Evolutionary conservation across 2,329 filamentous ascomycete genomes (phyloP).

Genomic region (Pseudocercospora fijiensis): DNA sequence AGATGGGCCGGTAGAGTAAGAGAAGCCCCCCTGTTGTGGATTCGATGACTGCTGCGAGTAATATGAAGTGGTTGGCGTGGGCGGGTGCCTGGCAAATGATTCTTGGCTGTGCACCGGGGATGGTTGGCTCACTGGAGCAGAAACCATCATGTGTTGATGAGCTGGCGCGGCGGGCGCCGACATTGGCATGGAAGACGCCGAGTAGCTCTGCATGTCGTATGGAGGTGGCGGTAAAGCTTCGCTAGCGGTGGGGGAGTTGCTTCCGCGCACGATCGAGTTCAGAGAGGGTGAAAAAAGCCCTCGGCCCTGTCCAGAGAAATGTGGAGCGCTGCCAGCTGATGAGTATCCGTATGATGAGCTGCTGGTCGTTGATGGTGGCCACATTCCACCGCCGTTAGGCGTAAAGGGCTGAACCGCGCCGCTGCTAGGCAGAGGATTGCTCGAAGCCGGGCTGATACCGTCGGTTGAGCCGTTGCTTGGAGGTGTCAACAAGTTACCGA

Average conservation of each 20-base stretch:
- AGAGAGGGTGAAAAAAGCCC: conserved; percentile 60
- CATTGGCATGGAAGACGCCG: conserved; percentile 55
- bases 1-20: conserved; percentile 52
- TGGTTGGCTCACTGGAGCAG: conserved; percentile 38
- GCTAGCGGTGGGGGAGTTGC: conserved; percentile 59
- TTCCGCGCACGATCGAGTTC: conserved; percentile 53
- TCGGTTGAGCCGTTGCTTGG: conserved; percentile 61
- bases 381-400: conserved; percentile 60
- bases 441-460: conserved; percentile 61
- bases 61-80: conserved; percentile 64
- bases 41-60: conserved; percentile 55
- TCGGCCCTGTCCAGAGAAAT: conserved; percentile 50
- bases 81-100: conserved; percentile 56
- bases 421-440: conserved; percentile 59
- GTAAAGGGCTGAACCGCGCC: conserved; percentile 57
- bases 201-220: conserved; percentile 65
- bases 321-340: conserved; percentile 45
- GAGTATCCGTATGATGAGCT: conserved; percentile 57
- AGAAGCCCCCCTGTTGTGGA: conserved; percentile 49
- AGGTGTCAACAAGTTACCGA: conserved; percentile 63
- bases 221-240: conserved; percentile 66
- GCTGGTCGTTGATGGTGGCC: conserved; percentile 55
- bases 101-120: conserved; percentile 62
- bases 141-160: conserved; percentile 45
- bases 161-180: conserved; percentile 52